Conservation (phyloP, 176 grass and related monocot species). For the Chloris gayana region DNA sequence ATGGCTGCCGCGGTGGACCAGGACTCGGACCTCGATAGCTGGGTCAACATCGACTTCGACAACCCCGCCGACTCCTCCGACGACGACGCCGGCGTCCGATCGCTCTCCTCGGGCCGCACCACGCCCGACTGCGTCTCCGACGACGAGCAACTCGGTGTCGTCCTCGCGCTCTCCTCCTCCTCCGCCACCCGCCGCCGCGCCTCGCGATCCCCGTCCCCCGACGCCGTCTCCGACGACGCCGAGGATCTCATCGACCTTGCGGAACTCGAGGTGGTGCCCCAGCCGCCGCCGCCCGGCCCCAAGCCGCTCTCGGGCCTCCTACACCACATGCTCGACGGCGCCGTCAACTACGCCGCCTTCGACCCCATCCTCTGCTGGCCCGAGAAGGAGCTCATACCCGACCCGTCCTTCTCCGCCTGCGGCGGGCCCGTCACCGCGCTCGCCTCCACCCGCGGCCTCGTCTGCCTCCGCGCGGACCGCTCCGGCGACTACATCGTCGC, state of each 20-base stretch:
- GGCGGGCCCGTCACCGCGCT: slow-evolving; percentile 28
- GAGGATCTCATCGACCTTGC: neutral
- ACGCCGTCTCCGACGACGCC: neutral
- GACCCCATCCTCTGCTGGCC: neutral
- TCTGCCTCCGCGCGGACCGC: slow-evolving; percentile 49
- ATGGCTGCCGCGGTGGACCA: neutral
- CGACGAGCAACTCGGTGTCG: neutral
- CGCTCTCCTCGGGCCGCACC: neutral
- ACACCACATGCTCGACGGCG: slow-evolving; percentile 12
- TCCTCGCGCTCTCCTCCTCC: neutral
- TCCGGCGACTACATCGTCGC: slow-evolving; percentile 54
- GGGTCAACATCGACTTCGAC: slow-evolving; percentile 13
- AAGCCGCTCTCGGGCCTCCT: slow-evolving; percentile 43
- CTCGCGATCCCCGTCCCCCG: neutral
- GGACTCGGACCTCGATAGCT: slow-evolving; percentile 30
- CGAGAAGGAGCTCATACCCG: slow-evolving; percentile 36
- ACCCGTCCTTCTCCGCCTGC: slow-evolving; percentile 46
- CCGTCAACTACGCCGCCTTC: slow-evolving; percentile 39
- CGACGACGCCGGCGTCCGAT: neutral
- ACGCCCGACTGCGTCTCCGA: neutral
- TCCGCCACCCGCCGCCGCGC: neutral
- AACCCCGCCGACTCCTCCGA: neutral
- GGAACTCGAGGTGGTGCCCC: neutral
- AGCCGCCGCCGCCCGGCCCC: neutral
- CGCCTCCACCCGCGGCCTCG: slow-evolving; percentile 61